Base-by-base conservation (phyloP, 352 stramenopile species). In the Globisporangium cylindrosporum region DNA sequence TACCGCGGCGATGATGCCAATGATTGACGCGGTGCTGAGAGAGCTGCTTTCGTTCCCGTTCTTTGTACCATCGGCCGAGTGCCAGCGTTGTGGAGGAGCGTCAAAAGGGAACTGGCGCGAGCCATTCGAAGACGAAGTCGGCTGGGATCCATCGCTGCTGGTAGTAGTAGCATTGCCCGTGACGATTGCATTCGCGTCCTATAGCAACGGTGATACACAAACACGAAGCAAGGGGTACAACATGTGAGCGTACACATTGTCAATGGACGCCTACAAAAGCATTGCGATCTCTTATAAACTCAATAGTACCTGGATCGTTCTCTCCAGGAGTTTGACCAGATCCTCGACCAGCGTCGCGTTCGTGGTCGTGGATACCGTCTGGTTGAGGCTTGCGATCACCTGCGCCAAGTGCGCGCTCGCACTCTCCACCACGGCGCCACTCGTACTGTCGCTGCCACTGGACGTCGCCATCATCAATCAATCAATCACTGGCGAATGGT, bases 1-100 rank as follows among this genome's bases (percentile, higher is more conserved):
- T 22, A 78, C 80, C 38, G 60, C 27, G 2, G 54, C 54, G 27
- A 59, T 24, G 27, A 43, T 43, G 14, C 54, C 54, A 3, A 59
- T 25, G 27, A 59, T 22, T 15, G 54, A 20, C 1, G 27, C 27
- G 14, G 54, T 25, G 9, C 54, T 59, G 14, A 59, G 27, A 2
- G 14, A 18, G 5, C 54, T 18, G 41, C 25, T 6, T 1, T 8
- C 54, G 6, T 51, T 51, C 43, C 43, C 18, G 20, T 12, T 51
- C 15, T 22, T 20, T 24, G 2, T 51, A 8, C 6, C 20, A 12
- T 43, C 54, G 9, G 15, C 14, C 27, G 54, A 41, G 54, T 43
- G 54, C 54, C 54, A 43, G 25, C 54, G 54, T 18, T 59, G 54
- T 1, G 54, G 54, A 5, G 54, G 54, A 2, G 2, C 6, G n/a